Conservation (phyloP, 1,284 basidiomycete species). For the Rugosomyces carneus region DNA sequence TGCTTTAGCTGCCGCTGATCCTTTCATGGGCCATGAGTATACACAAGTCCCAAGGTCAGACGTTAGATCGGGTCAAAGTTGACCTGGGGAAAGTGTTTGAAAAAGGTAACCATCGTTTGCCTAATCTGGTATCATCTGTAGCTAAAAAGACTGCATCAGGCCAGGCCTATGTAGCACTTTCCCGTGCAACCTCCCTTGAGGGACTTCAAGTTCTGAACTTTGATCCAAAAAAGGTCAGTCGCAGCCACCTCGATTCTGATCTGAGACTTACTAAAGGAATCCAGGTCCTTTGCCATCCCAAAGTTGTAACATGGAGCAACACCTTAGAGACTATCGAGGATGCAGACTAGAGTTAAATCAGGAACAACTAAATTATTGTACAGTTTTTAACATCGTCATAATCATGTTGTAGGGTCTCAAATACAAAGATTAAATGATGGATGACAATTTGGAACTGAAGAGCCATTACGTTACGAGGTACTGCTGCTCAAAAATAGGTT, state of each 20-base stretch:
- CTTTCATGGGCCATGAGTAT: slow-evolving; percentile 94
- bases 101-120: slow-evolving; percentile 51
- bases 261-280: background rate
- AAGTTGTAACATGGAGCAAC: slow-evolving; percentile 62
- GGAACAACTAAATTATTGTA: background rate
- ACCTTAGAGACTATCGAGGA: slow-evolving; percentile 42
- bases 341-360: slow-evolving; percentile 1
- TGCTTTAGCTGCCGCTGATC: slow-evolving; percentile 68
- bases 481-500: no score
- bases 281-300: slow-evolving; percentile 67
- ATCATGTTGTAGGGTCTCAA: background rate
- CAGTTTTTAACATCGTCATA: background rate
- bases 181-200: slow-evolving; percentile 88
- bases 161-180: slow-evolving; percentile 94
- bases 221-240: slow-evolving; percentile 57
- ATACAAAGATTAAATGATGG: no score
- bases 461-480: no score
- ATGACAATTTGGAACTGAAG: no score
- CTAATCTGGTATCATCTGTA: background rate
- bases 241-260: background rate
- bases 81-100: slow-evolving; percentile 82
- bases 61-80: slow-evolving; percentile 79
- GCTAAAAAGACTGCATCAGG: slow-evolving; percentile 34
- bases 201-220: slow-evolving; percentile 91
- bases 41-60: slow-evolving; percentile 92